Evolutionary conservation across 345 rosid genomes (phyloP), one percentile per base, ranked within the genome.

Genomic region (Clausena lansium): DNA sequence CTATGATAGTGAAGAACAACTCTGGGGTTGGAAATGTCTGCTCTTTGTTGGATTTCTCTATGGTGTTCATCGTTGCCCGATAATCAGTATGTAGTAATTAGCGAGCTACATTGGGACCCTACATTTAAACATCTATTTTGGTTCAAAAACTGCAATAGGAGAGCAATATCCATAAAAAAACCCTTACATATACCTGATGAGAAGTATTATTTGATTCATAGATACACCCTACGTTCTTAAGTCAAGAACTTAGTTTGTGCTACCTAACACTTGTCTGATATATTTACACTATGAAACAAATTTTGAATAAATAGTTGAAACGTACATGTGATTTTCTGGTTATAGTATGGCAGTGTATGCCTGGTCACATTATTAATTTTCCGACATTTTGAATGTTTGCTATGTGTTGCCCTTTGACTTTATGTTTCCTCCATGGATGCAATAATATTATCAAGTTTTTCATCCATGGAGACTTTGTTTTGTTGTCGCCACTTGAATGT

Each of bases 41-140:
- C 59, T 57, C n/a, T 38, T 62, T 67, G 33, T 57, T 67, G 36
- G 15, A 47, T 50, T 7, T 58, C 74, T 62, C 67, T 68, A 64
- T 35, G 72, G 66, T 20, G 72, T 72, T 41, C 72, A 60, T 61
- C 67, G 32, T 74, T 74, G 67, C 68, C 65, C 67, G 14, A 20
- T 74, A 74, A 39, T 61, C 58, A 19, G 33, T 57, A 6, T 6
- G 6, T 11, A 9, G 41, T 68, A 38, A 58, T 76, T 76, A 76
- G 1, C 32, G 30, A 76, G 79, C 79, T 55, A 76, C 79, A 76
- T 76, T 66, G 67, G 79, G 59, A 68, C 60, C 27, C 59, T 38
- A 77, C 19, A 69, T 70, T 0, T 65, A 5, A 17, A 57, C 22
- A 36, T 77, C 5, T n/a, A 13, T 69, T 54, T 7, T 27, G 25